Base-by-base conservation (phyloP, 768 basidiomycete genomes). In the Neoboletus subvelutipes region DNA sequence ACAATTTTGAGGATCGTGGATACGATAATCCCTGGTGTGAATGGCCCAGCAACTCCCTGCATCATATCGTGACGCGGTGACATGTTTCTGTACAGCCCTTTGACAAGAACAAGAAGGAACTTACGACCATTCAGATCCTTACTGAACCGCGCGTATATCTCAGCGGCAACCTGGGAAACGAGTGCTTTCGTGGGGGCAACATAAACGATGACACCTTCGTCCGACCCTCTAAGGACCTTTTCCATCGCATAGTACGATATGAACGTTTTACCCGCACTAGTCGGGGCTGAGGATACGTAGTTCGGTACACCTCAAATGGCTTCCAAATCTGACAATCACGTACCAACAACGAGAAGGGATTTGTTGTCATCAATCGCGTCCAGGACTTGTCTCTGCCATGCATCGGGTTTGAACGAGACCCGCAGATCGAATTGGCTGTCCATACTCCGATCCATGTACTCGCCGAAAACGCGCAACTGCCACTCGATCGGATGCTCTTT, bases 231-330 rank as follows among this genome's bases (percentile, higher is more conserved):
- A 3, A 90, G 71, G 15, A 87, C 74, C 59, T 81, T 80, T 66
- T 88, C 86, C 87, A 90, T 89, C 0, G 88, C 87, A 60, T 88
- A 88, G 67, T 79, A 90, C 3, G 85, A 86, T 42, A 90, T 87
- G 64, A 90, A 90, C 0, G 88, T 89, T 68, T 90, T 90, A 29
- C 87, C 86, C 1, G 86, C 86, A 68, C 84, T 85, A 1, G 85
- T 87, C 1, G 86, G 86, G 4, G 85, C 85, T 87, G 61, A 5
- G 42, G 7, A 34, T 50, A 39, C 31, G 17, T 31, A 17, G 8
- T 24, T 66, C 33, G 60, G 26, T 48, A 37, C 22, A 49, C 4
- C n/a, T 0, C 5, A 42, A 28, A 37, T 34, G 5, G 4, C 31
- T 13, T 22, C 52, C 34, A n/a, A 54, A 36, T 18, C 18, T 9